Evolutionary conservation across 352 stramenopile genomes (phyloP).

Genomic region (Globisporangium uncinulatum): DNA sequence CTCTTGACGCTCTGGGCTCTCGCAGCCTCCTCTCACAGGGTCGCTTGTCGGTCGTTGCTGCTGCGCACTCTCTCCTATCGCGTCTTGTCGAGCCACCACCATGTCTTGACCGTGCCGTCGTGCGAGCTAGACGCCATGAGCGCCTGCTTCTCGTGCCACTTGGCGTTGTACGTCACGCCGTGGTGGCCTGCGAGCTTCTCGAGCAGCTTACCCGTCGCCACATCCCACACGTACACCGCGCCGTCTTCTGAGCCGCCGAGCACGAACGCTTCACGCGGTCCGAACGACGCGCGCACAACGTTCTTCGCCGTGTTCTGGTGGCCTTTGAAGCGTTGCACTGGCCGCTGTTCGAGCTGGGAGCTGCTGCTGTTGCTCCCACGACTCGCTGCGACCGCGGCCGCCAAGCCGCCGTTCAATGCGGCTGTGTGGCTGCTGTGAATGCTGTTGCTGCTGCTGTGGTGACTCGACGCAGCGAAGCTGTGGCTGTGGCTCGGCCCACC

Average conservation of each 20-base stretch:
- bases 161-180: slow-evolving; percentile 81
- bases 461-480: slow-evolving; percentile 4
- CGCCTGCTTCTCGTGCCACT: slow-evolving; percentile 84
- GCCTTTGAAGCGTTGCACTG: slow-evolving; percentile 83
- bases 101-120: slow-evolving; percentile 87
- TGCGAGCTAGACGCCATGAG: slow-evolving; percentile 82
- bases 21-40: background rate
- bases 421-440: slow-evolving; percentile 8
- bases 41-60: background rate
- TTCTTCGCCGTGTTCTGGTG: slow-evolving; percentile 90
- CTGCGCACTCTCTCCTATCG: slow-evolving; percentile 15
- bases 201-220: slow-evolving; percentile 77
- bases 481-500: background rate
- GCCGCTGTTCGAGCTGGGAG: slow-evolving; percentile 42
- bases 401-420: slow-evolving; percentile 4
- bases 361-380: slow-evolving; percentile 9
- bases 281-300: slow-evolving; percentile 79
- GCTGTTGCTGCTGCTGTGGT: background rate
- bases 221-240: slow-evolving; percentile 85
- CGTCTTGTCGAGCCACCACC: slow-evolving; percentile 81
- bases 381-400: slow-evolving; percentile 14
- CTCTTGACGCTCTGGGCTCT: background rate
- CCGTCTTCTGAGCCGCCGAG: slow-evolving; percentile 82
- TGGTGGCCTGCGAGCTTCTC: slow-evolving; percentile 72
- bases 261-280: slow-evolving; percentile 81